A percentile compares a stretch with the other conserved stretches of the same genome.
Evolutionary conservation across 306 rosid genomes (phyloP).

Genomic region (Vachellia pachyceras): DNA sequence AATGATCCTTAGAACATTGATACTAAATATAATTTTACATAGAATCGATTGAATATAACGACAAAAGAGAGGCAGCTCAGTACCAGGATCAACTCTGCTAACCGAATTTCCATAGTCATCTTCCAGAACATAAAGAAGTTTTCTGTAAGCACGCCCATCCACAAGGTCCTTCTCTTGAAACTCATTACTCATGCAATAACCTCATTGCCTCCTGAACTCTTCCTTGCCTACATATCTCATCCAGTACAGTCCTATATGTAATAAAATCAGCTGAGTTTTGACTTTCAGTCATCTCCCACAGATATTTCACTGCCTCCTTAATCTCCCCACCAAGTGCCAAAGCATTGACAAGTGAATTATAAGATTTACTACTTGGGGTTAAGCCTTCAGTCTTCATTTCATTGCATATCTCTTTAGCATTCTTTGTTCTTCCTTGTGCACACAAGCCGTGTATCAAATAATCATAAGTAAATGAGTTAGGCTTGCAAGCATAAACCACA

Average conservation of each 20-base stretch:
- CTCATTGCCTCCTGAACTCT: conserved; percentile 62
- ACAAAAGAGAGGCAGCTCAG: conserved; percentile 12
- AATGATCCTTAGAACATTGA: not conserved
- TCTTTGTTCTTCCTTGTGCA: conserved; percentile 80
- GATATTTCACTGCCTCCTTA: conserved; percentile 66
- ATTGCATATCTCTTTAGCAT: conserved; percentile 66
- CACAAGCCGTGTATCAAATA: conserved; percentile 92
- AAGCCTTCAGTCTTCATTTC: conserved; percentile 85
- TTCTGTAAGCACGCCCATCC: conserved; percentile 70
- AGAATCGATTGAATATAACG: conserved; percentile 2
- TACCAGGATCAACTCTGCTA: conserved; percentile 50
- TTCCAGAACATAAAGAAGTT: conserved; percentile 79
- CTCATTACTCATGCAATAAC: conserved; percentile 71
- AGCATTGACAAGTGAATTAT: conserved; percentile 85
- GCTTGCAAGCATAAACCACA: conserved; percentile 65
- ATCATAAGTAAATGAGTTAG: conserved; percentile 84
- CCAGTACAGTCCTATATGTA: conserved; percentile 80
- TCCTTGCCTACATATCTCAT: conserved; percentile 81
- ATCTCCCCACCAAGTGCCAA: conserved; percentile 83
- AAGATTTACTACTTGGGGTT: conserved; percentile 69
- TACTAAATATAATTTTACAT: not conserved
- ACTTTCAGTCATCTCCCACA: conserved; percentile 88
- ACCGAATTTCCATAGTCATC: conserved; percentile 74
- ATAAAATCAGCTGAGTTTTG: conserved; percentile 70
- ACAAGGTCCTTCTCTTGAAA: conserved; percentile 80